Evolutionary conservation across 169 alveolate genomes (phyloP), one percentile per base, ranked within the genome.

Genomic region (Plasmodium vivax): DNA sequence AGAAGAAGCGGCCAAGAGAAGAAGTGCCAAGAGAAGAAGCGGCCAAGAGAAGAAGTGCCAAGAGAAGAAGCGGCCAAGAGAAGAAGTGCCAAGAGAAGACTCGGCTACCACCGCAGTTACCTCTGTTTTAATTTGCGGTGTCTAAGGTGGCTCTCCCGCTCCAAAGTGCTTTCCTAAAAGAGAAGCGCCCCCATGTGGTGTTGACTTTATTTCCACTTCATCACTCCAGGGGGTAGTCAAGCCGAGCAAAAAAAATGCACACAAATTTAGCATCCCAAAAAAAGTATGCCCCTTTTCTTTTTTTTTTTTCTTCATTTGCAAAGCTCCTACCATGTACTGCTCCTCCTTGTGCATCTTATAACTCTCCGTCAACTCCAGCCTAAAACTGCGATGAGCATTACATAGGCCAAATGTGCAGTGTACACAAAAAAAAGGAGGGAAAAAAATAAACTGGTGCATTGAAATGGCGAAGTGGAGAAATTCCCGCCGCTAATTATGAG

Each of bases 261-360:
- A 27, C 38, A 68, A n/a, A 68, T 27, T 68, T 68, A 19, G 34
- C 6, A 68, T 68, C 14, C 32, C 19, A 19, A 2, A 16, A 68
- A 68, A 68, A 4, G 36, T 68, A 68, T 68, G 77, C 38, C 32
- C 0, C n/a, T 68, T 68, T 68, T 23, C 23, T 68, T 19, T 23
- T 84, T 82, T 30, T 54, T 68, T 62, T 23, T 84, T 82, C 16
- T 68, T 41, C 8, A 8, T 19, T 43, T 27, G 56, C 10, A 56
- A 43, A 41, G 3, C 8, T 43, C 77, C 47, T 90, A 90, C 94
- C 94, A 90, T 27, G 83, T 80, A 90, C 73, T 45, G 72, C 80
- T 90, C 94, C 83, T 90, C 94, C 74, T 90, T 58, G 36, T 27
- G 41, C 94, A 90, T 90, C 74, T 58, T 90, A 68, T 90, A 80